Evolutionary conservation across 495 filamentous ascomycete genomes (phyloP).

Genomic region (Podospora comata): DNA sequence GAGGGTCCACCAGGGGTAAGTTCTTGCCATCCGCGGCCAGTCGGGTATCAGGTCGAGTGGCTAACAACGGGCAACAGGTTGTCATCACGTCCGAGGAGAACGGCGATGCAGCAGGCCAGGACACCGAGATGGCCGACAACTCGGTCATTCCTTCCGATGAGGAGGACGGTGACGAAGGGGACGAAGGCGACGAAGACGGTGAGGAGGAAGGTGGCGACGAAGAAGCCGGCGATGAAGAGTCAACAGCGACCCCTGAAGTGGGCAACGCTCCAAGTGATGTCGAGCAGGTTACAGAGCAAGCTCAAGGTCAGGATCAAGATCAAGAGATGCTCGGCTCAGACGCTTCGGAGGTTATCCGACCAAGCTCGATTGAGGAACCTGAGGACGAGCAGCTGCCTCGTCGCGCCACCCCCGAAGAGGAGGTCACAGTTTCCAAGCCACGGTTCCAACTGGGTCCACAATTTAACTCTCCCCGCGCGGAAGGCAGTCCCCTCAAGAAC

Average conservation of each 20-base stretch:
- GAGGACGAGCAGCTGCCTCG: conserved; percentile 19
- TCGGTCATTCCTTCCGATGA: conserved; percentile 54
- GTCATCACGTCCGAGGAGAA: conserved; percentile 40
- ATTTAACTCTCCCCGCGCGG: conserved; percentile 28
- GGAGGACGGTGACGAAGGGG: conserved; percentile 33
- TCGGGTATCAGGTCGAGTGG: conserved; percentile 33
- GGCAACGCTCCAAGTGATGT: conserved; percentile 25
- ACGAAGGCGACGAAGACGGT: conserved; percentile 41
- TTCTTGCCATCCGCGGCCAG: background rate
- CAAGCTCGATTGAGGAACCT: conserved; percentile 29
- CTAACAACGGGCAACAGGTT: conserved; percentile 30
- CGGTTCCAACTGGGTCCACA: conserved; percentile 23
- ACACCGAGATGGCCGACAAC: conserved; percentile 52
- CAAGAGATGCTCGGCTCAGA: conserved; percentile 32
- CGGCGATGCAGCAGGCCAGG: conserved; percentile 37
- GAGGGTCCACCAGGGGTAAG: conserved; percentile 24
- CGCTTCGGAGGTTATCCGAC: conserved; percentile 22
- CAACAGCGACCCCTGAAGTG: conserved; percentile 30
- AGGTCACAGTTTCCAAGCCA: conserved; percentile 26
- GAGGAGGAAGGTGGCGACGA: conserved; percentile 41
- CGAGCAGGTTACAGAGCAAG: background rate
- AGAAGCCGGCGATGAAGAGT: conserved; percentile 37
- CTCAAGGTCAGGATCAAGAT: conserved; percentile 21
- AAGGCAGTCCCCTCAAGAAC: conserved; percentile 49
- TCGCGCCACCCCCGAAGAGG: conserved; percentile 20